Evolutionary conservation across 2,329 filamentous ascomycete species (phyloP).

Genomic region (Botrytis fabae): DNA sequence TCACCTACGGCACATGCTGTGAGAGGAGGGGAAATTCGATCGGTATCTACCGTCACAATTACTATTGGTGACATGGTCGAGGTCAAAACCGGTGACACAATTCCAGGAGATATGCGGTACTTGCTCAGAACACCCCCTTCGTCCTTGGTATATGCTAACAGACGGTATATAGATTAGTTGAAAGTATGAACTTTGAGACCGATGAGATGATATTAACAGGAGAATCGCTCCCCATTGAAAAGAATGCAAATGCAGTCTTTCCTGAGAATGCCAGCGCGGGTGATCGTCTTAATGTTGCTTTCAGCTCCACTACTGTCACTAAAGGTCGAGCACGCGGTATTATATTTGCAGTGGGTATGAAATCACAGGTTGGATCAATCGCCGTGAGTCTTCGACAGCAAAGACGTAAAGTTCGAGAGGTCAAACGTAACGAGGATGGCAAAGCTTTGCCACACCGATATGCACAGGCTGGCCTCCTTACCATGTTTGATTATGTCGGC

Average conservation of each 20-base stretch:
- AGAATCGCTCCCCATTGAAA: conserved; percentile 59
- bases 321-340: conserved; percentile 62
- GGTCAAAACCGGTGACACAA: conserved; percentile 50
- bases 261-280: conserved; percentile 43
- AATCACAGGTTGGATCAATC: conserved; percentile 65
- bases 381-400: conserved; percentile 58
- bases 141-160: conserved; percentile 24
- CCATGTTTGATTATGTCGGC: conserved; percentile 56
- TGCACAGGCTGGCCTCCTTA: conserved; percentile 44
- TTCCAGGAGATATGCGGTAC: conserved; percentile 46
- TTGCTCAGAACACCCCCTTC: not conserved
- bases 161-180: conserved; percentile 44
- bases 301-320: conserved; percentile 61
- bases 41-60: conserved; percentile 54
- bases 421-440: conserved; percentile 52
- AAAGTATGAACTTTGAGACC: conserved; percentile 57
- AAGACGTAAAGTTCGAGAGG: conserved; percentile 48
- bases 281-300: conserved; percentile 62
- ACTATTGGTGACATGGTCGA: conserved; percentile 60
- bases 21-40: conserved; percentile 51
- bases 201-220: conserved; percentile 64
- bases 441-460: conserved; percentile 52
- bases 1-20: conserved; percentile 53
- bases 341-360: conserved; percentile 60
- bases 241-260: conserved; percentile 53